These are phyloP conservation scores for Gossypium longicalyx DNA, from an alignment of 345 rosid species.

Conservation along the genomic window DNA sequence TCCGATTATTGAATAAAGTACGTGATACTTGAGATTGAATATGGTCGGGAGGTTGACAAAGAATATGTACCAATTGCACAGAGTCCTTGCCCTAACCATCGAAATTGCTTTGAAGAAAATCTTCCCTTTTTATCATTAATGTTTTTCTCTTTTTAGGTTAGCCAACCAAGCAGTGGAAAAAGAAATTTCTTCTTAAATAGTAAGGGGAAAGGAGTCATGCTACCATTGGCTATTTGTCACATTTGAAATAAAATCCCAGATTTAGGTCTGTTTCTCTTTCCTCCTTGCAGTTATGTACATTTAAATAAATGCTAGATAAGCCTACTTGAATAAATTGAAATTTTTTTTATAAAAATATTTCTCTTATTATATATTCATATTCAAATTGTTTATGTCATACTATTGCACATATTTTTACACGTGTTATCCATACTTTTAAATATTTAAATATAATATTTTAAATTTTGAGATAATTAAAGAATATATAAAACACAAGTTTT, in stretches of 20 bases:
- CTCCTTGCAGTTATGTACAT: not conserved
- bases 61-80: slow-evolving; percentile 29
- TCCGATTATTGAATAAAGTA: not conserved
- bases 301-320: no score
- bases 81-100: slow-evolving; percentile 25
- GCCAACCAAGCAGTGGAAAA: slow-evolving; percentile 20
- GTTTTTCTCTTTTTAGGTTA: slow-evolving; percentile 15
- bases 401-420: no score
- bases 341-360: no score
- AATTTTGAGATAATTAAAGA: no score
- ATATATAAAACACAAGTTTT: no score
- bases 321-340: no score
- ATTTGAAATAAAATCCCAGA: not conserved
- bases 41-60: slow-evolving; percentile 6
- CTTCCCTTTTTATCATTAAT: not conserved
- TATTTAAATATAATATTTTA: no score
- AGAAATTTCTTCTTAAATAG: not conserved
- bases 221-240: slow-evolving; percentile 10
- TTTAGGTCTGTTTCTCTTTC: not conserved
- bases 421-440: no score
- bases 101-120: slow-evolving; percentile 27
- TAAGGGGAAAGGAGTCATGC: not conserved
- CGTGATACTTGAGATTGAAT: not conserved
- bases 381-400: no score
- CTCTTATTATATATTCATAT: no score